These are phyloP conservation scores for Lasiodiplodia sp. DNA, from an alignment of 2,329 filamentous ascomycete genomes.

Conservation along the genomic window DNA sequence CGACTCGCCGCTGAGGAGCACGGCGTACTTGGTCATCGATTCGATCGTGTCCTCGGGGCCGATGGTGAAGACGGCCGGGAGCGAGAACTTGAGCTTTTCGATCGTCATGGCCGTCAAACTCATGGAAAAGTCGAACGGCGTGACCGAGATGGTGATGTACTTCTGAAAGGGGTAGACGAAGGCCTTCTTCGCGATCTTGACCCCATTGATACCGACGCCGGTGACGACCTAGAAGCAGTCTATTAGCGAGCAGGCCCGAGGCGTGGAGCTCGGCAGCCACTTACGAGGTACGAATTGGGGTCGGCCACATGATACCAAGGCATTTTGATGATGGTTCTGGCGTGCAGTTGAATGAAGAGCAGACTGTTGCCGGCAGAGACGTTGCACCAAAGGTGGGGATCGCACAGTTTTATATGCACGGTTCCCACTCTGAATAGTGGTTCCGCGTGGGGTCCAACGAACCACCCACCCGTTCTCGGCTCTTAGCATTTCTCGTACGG, in stretches of 20 bases:
- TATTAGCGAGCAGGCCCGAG: background rate
- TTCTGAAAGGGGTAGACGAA: conserved; percentile 50
- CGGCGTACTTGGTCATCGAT: conserved; percentile 81
- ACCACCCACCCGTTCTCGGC: background rate
- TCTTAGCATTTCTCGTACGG: conserved; percentile 1
- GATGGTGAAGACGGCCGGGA: conserved; percentile 86
- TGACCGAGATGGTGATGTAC: conserved; percentile 61
- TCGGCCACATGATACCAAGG: conserved; percentile 69
- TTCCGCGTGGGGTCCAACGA: background rate
- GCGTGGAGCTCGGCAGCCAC: background rate
- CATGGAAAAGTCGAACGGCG: conserved; percentile 83
- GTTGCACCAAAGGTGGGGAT: background rate
- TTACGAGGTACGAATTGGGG: conserved; percentile 80
- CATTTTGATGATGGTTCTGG: background rate
- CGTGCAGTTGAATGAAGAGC: no score
- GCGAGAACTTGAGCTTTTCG: conserved; percentile 83
- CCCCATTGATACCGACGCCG: conserved; percentile 75
- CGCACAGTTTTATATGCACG: conserved; percentile 6
- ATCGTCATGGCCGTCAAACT: conserved; percentile 86
- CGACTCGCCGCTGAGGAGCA: conserved; percentile 73
- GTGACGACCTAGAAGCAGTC: conserved; percentile 64
- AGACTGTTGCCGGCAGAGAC: background rate
- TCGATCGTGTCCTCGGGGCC: conserved; percentile 77
- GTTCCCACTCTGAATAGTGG: background rate
- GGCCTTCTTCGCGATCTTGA: conserved; percentile 78